Evolutionary conservation across 2,329 filamentous ascomycete genomes (phyloP), one percentile per base, ranked within the genome.

Genomic region (Cytospora mali): DNA sequence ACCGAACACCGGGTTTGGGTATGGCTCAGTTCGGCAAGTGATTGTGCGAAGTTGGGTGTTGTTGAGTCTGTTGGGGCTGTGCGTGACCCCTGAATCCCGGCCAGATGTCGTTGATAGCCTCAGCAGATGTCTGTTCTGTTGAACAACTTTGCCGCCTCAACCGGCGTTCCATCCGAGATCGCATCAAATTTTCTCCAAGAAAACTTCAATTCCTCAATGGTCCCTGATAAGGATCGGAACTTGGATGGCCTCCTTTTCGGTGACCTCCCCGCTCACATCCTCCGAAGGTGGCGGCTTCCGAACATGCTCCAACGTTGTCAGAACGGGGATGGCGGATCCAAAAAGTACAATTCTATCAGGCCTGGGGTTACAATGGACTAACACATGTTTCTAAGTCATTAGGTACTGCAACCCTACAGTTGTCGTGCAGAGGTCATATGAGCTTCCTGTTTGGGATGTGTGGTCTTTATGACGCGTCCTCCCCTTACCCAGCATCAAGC

Each of bases 361-460:
- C 13, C 31, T 18, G 10, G 49, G 33, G 49, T 53, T n/a, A 29
- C 27, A 60, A 31, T 42, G 18, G 29, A 3, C 46, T 29, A n/a
- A n/a, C n/a, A n/a, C n/a, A 6, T 25, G 42, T 28, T 48, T 23
- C 39, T 16, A 23, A 10, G 31, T 28, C 11, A 9, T 7, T 5
- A 14, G 27, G 21, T 39, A 53, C 48, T 59, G 56, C 56, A 52
- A 58, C 56, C 56, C 56, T 35, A 25, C 56, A 23, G 28, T 27
- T 58, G 56, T 48, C n/a, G 29, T 21, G 16, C 27, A 25, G 49
- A 59, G 49, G 31, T 46, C 33, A 60, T 39, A 48, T 25, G 57
- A 60, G 50, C 57, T 60, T 60, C 56, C 49, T 25, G 25, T 54
- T 54, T 28, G 7, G 49, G 35, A 25, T 16, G 46, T 27, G 31